Conservation (phyloP, 148 eudicot species). For the Spergularia marina region DNA sequence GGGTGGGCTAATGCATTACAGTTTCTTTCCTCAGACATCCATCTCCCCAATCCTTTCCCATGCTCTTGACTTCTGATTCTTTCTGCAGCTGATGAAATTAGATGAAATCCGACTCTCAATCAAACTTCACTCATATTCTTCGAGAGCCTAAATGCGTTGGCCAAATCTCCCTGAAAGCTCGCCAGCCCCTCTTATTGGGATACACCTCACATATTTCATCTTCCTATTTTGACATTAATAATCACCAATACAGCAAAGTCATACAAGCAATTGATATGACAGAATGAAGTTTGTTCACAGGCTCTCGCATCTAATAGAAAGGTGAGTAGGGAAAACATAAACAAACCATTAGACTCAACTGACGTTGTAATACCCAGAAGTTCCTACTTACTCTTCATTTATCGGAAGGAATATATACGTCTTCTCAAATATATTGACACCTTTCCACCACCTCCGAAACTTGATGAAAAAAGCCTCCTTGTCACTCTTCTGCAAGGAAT, state of each 20-base stretch:
- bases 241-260: background rate
- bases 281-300: background rate
- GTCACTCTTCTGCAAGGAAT: constrained; percentile 43
- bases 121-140: constrained; percentile 5
- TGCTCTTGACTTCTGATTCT: too few relatives aligned
- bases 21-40: too few relatives aligned
- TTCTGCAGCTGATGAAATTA: background rate
- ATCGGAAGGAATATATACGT: constrained; percentile 86
- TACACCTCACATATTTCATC: background rate
- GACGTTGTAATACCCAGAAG: background rate
- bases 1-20: too few relatives aligned
- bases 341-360: background rate
- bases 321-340: constrained; percentile 3
- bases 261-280: background rate
- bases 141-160: background rate
- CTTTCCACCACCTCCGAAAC: constrained; percentile 98
- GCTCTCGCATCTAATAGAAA: background rate
- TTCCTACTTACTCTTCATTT: constrained; percentile 69
- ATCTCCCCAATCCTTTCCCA: too few relatives aligned
- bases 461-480: constrained; percentile 54
- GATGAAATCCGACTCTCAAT: background rate
- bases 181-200: background rate
- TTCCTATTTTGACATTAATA: background rate
- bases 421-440: constrained; percentile 85
- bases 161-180: background rate